phyloP scores from a whole-genome alignment of 73 alveolate genomes.

The Symbiodinium natans region DNA sequence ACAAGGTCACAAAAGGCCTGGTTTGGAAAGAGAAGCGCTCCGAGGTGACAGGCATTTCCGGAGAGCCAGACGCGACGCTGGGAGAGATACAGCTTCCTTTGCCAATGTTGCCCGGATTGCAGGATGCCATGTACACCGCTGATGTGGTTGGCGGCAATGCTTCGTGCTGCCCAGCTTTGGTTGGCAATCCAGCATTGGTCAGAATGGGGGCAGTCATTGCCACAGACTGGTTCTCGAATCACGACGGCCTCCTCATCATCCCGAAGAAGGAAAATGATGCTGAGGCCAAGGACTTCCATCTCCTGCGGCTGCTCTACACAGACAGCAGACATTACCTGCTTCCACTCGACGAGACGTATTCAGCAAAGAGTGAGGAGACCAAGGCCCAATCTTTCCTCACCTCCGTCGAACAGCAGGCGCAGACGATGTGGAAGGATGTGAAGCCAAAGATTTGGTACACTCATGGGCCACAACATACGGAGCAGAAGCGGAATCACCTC shows the following conservation, averaged over 20 bases:
- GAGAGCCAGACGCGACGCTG: background rate
- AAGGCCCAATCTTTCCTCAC: background rate
- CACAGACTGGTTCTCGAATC: background rate
- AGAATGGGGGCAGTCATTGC: background rate
- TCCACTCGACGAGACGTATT: background rate
- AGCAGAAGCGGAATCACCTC: background rate
- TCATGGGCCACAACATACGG: background rate
- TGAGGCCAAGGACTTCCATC: background rate
- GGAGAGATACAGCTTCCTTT: background rate
- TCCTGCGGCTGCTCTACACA: background rate
- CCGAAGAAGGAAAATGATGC: background rate
- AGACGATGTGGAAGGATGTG: background rate
- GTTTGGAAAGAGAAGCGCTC: background rate
- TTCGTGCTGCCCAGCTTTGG: background rate
- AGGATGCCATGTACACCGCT: background rate
- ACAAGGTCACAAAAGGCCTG: background rate
- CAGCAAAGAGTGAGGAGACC: background rate
- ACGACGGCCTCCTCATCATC: background rate
- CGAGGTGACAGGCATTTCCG: background rate
- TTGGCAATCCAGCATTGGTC: background rate
- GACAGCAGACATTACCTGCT: background rate
- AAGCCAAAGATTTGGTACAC: background rate
- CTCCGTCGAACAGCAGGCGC: background rate
- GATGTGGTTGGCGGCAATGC: background rate
- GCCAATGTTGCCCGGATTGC: background rate